A percentile compares a stretch with the other conserved stretches of the same genome.
phyloP scores from a whole-genome alignment of 805 yeast species.

The Schwanniomyces yamadae region DNA sequence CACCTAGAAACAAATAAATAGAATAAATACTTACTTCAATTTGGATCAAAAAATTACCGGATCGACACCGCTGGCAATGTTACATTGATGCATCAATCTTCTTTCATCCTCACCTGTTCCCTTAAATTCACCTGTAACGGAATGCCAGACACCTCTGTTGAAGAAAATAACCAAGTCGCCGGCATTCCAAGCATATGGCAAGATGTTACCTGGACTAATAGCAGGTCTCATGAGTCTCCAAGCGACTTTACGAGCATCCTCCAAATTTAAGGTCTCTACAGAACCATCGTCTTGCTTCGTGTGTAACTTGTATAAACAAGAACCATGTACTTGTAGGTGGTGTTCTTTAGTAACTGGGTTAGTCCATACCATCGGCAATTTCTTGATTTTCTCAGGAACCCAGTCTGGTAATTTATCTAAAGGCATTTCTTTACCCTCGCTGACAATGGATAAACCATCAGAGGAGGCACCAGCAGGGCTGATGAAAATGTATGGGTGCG shows the following conservation, averaged over 20 bases:
- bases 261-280: slow-evolving; percentile 52
- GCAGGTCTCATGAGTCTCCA: slow-evolving; percentile 84
- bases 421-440: slow-evolving; percentile 70
- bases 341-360: slow-evolving; percentile 82
- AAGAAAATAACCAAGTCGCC: slow-evolving; percentile 87
- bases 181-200: slow-evolving; percentile 78
- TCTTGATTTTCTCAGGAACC: slow-evolving; percentile 77
- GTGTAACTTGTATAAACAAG: slow-evolving; percentile 71
- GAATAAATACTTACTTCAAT: too few relatives aligned
- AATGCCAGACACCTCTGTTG: slow-evolving; percentile 89
- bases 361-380: slow-evolving; percentile 87
- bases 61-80: slow-evolving; percentile 78
- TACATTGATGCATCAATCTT: slow-evolving; percentile 91
- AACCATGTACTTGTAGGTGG: slow-evolving; percentile 85
- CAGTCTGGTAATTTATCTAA: slow-evolving; percentile 75
- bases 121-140: slow-evolving; percentile 84
- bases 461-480: slow-evolving; percentile 77
- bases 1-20: too few relatives aligned
- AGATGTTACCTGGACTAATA: slow-evolving; percentile 67
- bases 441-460: slow-evolving; percentile 83
- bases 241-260: slow-evolving; percentile 70
- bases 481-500: slow-evolving; percentile 87
- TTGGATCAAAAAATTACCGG: slow-evolving; percentile 50
- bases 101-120: slow-evolving; percentile 62
- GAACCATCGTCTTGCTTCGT: slow-evolving; percentile 52